Percentiles rank a stretch among this genome's conserved stretches.
These are phyloP conservation scores for Paecilomyces dactylethromorphus DNA, from an alignment of 2,329 filamentous ascomycete genomes.

Conservation along the genomic window DNA sequence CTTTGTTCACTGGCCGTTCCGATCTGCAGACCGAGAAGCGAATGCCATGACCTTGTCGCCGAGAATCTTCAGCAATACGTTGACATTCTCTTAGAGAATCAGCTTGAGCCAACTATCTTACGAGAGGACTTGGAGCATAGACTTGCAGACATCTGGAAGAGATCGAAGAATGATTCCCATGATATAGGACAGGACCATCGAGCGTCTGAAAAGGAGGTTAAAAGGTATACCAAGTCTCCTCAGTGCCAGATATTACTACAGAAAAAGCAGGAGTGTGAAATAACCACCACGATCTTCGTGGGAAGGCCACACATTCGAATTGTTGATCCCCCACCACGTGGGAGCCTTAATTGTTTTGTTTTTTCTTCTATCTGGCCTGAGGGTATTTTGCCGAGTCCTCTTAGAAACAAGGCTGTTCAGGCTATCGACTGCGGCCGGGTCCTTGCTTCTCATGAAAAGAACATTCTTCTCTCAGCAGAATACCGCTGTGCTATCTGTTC, in stretches of 20 bases:
- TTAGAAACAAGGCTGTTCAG: slow-evolving; percentile 6
- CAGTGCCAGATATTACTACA: background rate
- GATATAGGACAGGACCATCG: background rate
- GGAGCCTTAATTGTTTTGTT: slow-evolving; percentile 10
- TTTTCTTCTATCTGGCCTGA: slow-evolving; percentile 13
- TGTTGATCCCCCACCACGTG: slow-evolving; percentile 1
- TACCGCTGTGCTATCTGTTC: slow-evolving; percentile 16
- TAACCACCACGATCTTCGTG: slow-evolving; percentile 10
- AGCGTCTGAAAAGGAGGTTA: background rate
- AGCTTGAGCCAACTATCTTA: background rate
- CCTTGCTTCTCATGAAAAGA: slow-evolving; percentile 10
- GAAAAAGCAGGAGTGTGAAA: background rate
- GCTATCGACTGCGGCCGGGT: slow-evolving; percentile 11
- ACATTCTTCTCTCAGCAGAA: slow-evolving; percentile 10
- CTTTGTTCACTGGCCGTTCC: background rate
- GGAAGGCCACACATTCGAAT: slow-evolving; percentile 12
- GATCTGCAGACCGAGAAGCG: background rate
- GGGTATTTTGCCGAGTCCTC: slow-evolving; percentile 1
- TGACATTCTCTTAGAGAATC: background rate
- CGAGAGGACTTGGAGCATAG: background rate
- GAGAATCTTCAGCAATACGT: background rate
- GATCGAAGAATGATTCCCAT: background rate
- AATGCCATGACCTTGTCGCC: background rate
- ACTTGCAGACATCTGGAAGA: background rate
- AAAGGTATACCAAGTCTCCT: background rate